Percentiles rank a stretch among this genome's conserved stretches.
phyloP scores from a whole-genome alignment of 306 rosid genomes.

The Prunus fruticosa region DNA sequence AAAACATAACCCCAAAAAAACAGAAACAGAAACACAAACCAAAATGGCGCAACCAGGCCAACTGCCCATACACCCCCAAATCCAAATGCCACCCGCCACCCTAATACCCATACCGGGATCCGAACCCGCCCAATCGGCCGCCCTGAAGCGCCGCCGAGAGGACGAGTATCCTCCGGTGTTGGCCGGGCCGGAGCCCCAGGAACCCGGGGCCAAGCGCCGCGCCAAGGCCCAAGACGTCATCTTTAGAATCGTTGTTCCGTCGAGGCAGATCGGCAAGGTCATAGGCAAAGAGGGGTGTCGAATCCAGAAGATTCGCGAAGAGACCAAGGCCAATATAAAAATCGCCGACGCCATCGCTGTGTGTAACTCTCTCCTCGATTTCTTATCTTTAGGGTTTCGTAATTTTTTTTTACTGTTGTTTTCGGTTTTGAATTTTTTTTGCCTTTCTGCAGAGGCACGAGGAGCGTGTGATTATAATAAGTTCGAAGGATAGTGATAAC shows the following conservation, averaged over 20 bases:
- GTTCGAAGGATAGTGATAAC: constrained; percentile 72
- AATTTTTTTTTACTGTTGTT: background rate
- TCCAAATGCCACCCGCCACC: constrained; percentile 18
- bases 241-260: constrained; percentile 79
- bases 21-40: background rate
- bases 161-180: constrained; percentile 36
- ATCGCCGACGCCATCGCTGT: constrained; percentile 84
- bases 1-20: background rate
- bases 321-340: constrained; percentile 69
- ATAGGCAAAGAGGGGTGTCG: constrained; percentile 90
- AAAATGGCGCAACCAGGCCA: constrained; percentile 67
- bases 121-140: constrained; percentile 25
- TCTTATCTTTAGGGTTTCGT: constrained; percentile 14
- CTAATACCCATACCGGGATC: constrained; percentile 28
- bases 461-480: constrained; percentile 90
- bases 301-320: constrained; percentile 85
- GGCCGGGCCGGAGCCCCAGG: constrained; percentile 19
- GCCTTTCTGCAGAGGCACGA: constrained; percentile 64
- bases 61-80: constrained; percentile 45
- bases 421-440: background rate
- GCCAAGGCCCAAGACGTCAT: constrained; percentile 70
- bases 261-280: constrained; percentile 94
- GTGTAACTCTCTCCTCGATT: constrained; percentile 6
- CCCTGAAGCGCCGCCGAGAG: constrained; percentile 77
- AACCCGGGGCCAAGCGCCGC: constrained; percentile 53